Evolutionary conservation across 2,329 filamentous ascomycete genomes (phyloP).

Genomic region (Ophiocordyceps unilateralis): DNA sequence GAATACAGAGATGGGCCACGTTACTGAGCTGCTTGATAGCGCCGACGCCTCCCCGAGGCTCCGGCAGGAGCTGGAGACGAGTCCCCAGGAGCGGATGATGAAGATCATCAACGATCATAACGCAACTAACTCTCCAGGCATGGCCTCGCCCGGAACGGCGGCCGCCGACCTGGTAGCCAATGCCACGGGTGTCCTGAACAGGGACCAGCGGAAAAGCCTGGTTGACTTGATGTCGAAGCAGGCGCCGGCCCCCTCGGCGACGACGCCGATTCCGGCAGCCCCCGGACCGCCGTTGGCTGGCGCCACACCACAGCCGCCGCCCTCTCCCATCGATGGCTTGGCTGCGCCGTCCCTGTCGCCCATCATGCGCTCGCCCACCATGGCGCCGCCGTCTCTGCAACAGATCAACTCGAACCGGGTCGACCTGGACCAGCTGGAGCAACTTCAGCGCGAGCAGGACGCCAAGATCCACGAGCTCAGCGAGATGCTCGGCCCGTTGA

Average conservation of each 20-base stretch:
- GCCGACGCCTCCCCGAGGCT: slow-evolving; percentile 32
- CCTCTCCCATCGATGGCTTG: slow-evolving; percentile 8
- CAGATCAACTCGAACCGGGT: slow-evolving; percentile 52
- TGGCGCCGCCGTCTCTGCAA: slow-evolving; percentile 34
- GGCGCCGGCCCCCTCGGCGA: slow-evolving; percentile 10
- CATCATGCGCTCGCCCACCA: slow-evolving; percentile 24
- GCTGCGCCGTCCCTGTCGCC: slow-evolving; percentile 28
- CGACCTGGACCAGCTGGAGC: slow-evolving; percentile 63
- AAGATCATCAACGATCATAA: slow-evolving; percentile 49
- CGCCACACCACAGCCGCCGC: slow-evolving; percentile 4
- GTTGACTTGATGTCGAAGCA: slow-evolving; percentile 41
- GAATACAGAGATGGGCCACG: slow-evolving; percentile 32
- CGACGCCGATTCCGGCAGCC: slow-evolving; percentile 8
- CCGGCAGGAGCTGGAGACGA: slow-evolving; percentile 37
- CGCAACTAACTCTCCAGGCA: slow-evolving; percentile 27
- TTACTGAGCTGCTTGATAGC: slow-evolving; percentile 43
- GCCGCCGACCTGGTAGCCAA: slow-evolving; percentile 32
- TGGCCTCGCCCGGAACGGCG: slow-evolving; percentile 34
- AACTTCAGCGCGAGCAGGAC: slow-evolving; percentile 64
- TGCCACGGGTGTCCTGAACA: slow-evolving; percentile 34
- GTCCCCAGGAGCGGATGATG: slow-evolving; percentile 45
- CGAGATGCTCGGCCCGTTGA: slow-evolving; percentile 59
- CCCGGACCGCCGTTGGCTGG: not conserved
- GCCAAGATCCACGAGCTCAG: slow-evolving; percentile 59
- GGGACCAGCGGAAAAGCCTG: slow-evolving; percentile 40